Conservation (phyloP, 768 basidiomycete species). For the Wakefieldia striispora region DNA sequence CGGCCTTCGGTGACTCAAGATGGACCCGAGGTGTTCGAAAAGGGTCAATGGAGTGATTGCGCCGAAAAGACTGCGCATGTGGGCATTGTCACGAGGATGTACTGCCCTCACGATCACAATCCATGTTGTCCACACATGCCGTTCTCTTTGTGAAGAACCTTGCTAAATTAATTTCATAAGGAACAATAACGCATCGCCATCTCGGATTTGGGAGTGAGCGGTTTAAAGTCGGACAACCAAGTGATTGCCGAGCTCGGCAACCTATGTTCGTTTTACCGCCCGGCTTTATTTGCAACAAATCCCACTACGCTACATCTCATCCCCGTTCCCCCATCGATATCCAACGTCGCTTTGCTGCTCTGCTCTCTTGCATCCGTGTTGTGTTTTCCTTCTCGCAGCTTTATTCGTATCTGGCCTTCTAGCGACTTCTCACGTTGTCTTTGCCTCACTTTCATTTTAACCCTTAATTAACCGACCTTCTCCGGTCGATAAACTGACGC, state of each 20-base stretch:
- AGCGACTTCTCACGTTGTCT: slow-evolving; percentile 9
- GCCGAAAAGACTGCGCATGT: slow-evolving; percentile 21
- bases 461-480: slow-evolving; percentile 40
- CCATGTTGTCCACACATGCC: slow-evolving; percentile 18
- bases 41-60: slow-evolving; percentile 19
- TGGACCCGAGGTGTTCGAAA: background rate
- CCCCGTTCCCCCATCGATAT: slow-evolving; percentile 31
- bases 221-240: slow-evolving; percentile 35
- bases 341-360: slow-evolving; percentile 15
- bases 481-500: slow-evolving; percentile 42
- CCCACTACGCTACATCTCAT: slow-evolving; percentile 32
- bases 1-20: slow-evolving; percentile 1
- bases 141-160: slow-evolving; percentile 13
- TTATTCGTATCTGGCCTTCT: background rate
- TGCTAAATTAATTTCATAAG: slow-evolving; percentile 25
- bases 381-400: background rate
- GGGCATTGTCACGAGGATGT: slow-evolving; percentile 19
- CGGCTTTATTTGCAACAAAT: slow-evolving; percentile 42
- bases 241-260: slow-evolving; percentile 39
- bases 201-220: slow-evolving; percentile 29
- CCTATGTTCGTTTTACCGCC: slow-evolving; percentile 35
- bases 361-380: slow-evolving; percentile 8
- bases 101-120: slow-evolving; percentile 16
- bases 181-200: slow-evolving; percentile 23
- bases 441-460: slow-evolving; percentile 26